These are phyloP conservation scores for Fomitopsis schrenkii DNA, from an alignment of 1,284 basidiomycete species.

Conservation along the genomic window DNA sequence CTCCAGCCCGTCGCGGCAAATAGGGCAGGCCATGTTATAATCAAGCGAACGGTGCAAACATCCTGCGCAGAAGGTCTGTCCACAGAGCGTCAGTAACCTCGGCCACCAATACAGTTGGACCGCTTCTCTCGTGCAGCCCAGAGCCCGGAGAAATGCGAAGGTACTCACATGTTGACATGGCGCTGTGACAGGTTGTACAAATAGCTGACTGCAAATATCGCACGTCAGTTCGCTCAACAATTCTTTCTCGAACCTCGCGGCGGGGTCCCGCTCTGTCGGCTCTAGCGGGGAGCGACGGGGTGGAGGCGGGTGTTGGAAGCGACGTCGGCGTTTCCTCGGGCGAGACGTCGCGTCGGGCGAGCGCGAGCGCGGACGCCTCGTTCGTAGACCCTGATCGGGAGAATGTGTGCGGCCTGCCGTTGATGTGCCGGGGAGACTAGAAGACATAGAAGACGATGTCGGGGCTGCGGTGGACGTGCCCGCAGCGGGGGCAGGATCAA, in stretches of 20 bases:
- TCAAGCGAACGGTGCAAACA: conserved; percentile 90
- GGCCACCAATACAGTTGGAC: background rate
- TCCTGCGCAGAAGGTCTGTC: conserved; percentile 83
- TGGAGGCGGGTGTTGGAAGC: conserved; percentile 9
- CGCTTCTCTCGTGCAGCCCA: background rate
- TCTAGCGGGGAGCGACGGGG: conserved; percentile 6
- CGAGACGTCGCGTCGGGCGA: conserved; percentile 1
- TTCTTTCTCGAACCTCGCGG: conserved; percentile 58
- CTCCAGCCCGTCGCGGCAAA: conserved; percentile 75
- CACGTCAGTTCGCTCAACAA: conserved; percentile 77
- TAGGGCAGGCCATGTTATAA: conserved; percentile 78
- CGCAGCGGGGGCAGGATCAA: background rate
- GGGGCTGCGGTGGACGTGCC: background rate
- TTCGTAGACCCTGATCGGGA: background rate
- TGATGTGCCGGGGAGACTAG: background rate
- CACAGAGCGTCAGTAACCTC: conserved; percentile 1
- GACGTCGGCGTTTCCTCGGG: conserved; percentile 22
- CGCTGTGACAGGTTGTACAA: conserved; percentile 87
- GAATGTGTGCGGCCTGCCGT: background rate
- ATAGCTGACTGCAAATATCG: conserved; percentile 85
- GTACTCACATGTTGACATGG: conserved; percentile 86
- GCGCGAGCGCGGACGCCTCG: conserved; percentile 5
- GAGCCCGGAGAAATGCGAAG: background rate
- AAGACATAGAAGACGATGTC: background rate
- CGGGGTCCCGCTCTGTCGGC: conserved; percentile 21